These are phyloP conservation scores for Rhododendron ferrugineum DNA, from an alignment of 148 eudicot genomes.

Conservation along the genomic window DNA sequence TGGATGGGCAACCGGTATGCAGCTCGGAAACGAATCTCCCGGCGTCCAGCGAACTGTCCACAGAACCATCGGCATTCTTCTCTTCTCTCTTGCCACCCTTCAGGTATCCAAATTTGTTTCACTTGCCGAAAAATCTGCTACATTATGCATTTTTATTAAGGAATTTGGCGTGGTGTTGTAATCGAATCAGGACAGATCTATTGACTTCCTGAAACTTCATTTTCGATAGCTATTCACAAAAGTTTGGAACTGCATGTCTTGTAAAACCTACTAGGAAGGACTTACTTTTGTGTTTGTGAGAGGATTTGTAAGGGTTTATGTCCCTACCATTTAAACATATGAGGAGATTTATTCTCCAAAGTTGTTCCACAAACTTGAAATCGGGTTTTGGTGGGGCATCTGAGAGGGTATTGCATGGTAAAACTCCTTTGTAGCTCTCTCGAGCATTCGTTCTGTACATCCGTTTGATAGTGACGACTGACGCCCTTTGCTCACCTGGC, in stretches of 20 bases:
- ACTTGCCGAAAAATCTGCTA: neutral
- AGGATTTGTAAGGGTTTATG: too few relatives aligned
- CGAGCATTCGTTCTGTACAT: neutral
- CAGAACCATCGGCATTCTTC: conserved; percentile 50
- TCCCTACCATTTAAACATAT: too few relatives aligned
- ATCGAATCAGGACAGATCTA: neutral
- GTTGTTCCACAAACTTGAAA: neutral
- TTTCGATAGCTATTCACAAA: neutral
- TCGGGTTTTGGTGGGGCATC: neutral
- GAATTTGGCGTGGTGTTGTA: neutral
- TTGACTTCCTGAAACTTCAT: neutral
- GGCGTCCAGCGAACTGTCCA: conserved; percentile 41
- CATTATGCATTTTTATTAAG: neutral
- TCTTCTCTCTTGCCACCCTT: conserved; percentile 61
- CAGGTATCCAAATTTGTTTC: conserved; percentile 42
- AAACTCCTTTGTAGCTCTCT: neutral
- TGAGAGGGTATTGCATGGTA: neutral
- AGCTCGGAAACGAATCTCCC: conserved; percentile 39
- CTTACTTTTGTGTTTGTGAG: too few relatives aligned
- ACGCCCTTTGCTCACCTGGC: neutral
- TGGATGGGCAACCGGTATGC: conserved; percentile 70
- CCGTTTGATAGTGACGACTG: neutral
- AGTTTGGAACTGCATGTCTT: too few relatives aligned
- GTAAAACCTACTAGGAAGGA: too few relatives aligned
- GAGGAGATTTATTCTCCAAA: neutral